Base-by-base conservation (phyloP, 1,139 yeast species). In the Sugiyamaella pinicola region DNA sequence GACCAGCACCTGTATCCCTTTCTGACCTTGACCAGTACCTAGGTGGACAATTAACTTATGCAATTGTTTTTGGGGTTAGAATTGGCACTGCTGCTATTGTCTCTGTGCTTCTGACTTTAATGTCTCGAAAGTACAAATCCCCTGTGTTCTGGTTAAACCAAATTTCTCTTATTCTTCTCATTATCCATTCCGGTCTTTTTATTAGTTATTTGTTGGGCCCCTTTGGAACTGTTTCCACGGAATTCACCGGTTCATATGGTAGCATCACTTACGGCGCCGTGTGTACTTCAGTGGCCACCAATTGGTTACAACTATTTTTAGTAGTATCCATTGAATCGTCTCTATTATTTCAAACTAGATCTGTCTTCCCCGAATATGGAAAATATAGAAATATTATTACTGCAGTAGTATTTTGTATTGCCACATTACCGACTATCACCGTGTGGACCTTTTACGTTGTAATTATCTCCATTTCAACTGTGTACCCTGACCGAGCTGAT, bases 81-180 rank as follows among this genome's bases (percentile, higher is more conserved):
- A 60, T 77, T 38, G 77, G 78, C 2, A 73, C 81, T 49, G 75
- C 77, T 15, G 66, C 61, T 8, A 47, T 58, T 17, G 55, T 64
- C 21, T 47, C 61, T 9, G 31, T 60, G 10, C 52, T 61, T 33
- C 49, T 60, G 13, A 53, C 60, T 37, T 55, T 63, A 15, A 49
- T 63, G 40, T 44, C 60, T 34, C 48, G 54, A 9, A 55, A 57
- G 26, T 50, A 57, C 46, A 77, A 70, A 39, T 80, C 90, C 0
- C 87, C 90, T 3, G 80, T 89, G 31, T 90, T 87, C 66, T 68
- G 83, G 19, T 70, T 88, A 51, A 89, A 90, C 68, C 83, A 82
- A 63, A 52, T 74, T 2, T 80, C 87, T 17, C 74, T 90, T 51
- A 51, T 80, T 2, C 66, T 81, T 3, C 70, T 84, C 41, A 69